Base-by-base conservation (phyloP, 768 basidiomycete genomes). In the Termitomyces sp. region DNA sequence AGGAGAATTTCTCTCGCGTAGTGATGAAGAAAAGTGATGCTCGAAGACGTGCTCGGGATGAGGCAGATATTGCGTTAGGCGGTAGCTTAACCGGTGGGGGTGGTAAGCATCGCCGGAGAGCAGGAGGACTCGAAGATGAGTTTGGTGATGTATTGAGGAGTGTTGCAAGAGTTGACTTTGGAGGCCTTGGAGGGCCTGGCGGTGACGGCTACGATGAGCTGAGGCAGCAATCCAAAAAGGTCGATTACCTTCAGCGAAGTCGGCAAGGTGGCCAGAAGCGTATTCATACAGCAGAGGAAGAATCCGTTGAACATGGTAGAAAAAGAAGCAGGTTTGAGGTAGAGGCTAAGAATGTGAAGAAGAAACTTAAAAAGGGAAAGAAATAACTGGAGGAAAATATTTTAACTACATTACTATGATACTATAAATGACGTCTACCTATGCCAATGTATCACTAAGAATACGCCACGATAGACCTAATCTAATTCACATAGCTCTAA, bases 1-100 rank as follows among this genome's bases (percentile, higher is more conserved):
- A 96, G 71, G 93, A 93, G 50, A 95, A 96, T 73, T 93, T 98
- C 76, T 92, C 91, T 42, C 87, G 96, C 49, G 68, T 98, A 57
- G 81, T 96, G 62, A 88, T 95, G 85, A 91, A 88, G 71, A 98
- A 98, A 81, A 87, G 86, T 68, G 94, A 96, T 49, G 82, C 84
- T 15, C 84, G 80, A 66, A 79, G 87, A 49, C 81, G 96, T 20
- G 75, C 72, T 56, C 80, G 84, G 62, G 96, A 98, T 68, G 96
- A 98, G 72, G 92, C 84, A 64, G 91, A 93, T 64, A 75, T 98
- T 63, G 93, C 93, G 17, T 77, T 98, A 12, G 96, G 96, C 56
- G 91, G 89, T 12, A 84, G 81, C 46, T 71, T 83, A 11, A 73
- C 72, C 43, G 76, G 76, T 7, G 71, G 69, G 8, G 76, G 79